Evolutionary conservation across 106 monocot genomes (phyloP).

Genomic region (Allium cepa): DNA sequence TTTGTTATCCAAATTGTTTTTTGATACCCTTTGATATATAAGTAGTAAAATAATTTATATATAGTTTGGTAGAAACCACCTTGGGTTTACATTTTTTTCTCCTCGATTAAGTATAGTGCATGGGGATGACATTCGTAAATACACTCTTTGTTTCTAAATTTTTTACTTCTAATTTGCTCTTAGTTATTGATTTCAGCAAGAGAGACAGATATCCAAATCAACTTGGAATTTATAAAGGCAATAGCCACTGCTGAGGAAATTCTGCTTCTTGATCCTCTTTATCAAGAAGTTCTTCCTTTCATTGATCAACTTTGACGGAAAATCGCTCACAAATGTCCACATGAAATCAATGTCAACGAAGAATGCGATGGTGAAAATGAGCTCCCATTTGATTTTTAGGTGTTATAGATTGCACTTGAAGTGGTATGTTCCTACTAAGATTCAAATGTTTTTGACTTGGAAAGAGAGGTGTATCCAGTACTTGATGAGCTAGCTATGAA

Average conservation of each 20-base stretch:
- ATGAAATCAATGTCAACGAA: conserved; percentile 21
- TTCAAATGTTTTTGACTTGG: conserved; percentile 46
- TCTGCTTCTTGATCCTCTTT: conserved; percentile 70
- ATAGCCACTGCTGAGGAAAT: conserved; percentile 94
- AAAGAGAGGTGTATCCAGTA: too few species aligned
- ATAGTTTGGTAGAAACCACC: too few species aligned
- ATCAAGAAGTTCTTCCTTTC: conserved; percentile 70
- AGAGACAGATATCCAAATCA: conserved; percentile 87
- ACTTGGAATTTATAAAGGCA: conserved; percentile 82
- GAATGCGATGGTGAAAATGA: conserved; percentile 39
- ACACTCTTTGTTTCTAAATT: too few species aligned
- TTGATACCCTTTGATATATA: too few species aligned
- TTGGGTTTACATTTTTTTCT: too few species aligned
- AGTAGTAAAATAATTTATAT: too few species aligned
- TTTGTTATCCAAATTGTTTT: too few species aligned
- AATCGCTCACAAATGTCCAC: conserved; percentile 33
- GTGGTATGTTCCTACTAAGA: conserved; percentile 69
- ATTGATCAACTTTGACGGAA: conserved; percentile 76
- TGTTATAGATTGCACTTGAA: conserved; percentile 78
- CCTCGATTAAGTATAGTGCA: too few species aligned
- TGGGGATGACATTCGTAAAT: too few species aligned
- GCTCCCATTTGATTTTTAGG: conserved; percentile 93
- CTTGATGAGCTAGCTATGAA: too few species aligned
- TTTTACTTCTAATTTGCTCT: too few species aligned
- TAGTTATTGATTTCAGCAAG: conserved; percentile 75